Evolutionary conservation across 2,329 filamentous ascomycete species (phyloP), one percentile per base, ranked within the genome.

Genomic region (Claviceps sp.): DNA sequence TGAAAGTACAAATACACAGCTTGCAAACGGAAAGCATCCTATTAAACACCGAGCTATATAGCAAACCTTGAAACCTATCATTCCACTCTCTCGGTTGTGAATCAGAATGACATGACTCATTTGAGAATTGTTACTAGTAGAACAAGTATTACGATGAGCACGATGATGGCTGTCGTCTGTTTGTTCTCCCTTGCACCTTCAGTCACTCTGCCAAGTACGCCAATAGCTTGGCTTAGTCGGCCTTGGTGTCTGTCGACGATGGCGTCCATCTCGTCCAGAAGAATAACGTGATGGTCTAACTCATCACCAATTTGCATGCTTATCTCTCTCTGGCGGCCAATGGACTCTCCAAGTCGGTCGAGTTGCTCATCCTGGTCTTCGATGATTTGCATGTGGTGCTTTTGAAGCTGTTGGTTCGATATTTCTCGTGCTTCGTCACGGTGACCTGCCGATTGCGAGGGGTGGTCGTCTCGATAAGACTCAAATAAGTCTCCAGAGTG

Each of bases 261-360:
- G 45, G 78, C 78, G 63, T 97, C 93, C 45, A 94, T 82, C 61
- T 95, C 91, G 65, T 96, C 91, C 34, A 98, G 74, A 74, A 98
- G 75, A 59, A 85, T 77, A 40, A 94, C 86, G 62, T 98, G 93
- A 59, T 82, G 85, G 61, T 97, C 93, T 39, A 98, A 76, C 74
- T 98, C 93, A 65, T 96, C 87, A 34, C 93, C 91, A 62, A 98
- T 97, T 71, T 93, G 88, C 72, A 96, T 94, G 64, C 85, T 90
- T 56, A 98, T 75, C 71, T 97, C 88, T 48, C 94, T 77, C 72
- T 97, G 93, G 41, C 93, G 81, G 4, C 87, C 80, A 59, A 98
- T 96, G 53, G 82, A 88, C 61, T 82, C 80, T n/a, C 90, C 88
- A 4, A 98, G 73, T 10, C 78, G 76, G 65, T 97, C 91, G n/a